Evolutionary conservation across 1,284 basidiomycete genomes (phyloP), one percentile per base, ranked within the genome.

Genomic region (Abortiporus biennis): DNA sequence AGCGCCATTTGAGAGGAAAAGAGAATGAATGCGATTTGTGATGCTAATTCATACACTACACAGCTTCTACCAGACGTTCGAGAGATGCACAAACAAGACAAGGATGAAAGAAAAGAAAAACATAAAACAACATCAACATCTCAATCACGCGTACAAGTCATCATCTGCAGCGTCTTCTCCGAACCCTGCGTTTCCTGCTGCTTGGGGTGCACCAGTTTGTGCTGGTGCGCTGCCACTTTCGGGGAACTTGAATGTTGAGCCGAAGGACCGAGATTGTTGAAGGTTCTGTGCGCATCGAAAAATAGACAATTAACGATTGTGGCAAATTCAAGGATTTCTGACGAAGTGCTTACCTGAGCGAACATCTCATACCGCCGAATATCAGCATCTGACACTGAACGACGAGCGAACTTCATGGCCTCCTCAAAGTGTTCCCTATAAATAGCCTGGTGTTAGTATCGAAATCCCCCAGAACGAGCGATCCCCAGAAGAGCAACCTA

Each of bases 221-320:
- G 27, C 27, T 4, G 37, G 23, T 21, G 16, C 20, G 13, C 37
- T 21, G 67, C 72, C 72, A 43, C 72, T 71, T 56, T 97, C 94
- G 15, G 96, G 96, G 92, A 99, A 99, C 73, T 91, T 92, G 81
- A 96, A 96, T 60, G 80, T 84, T 62, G 83, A 84, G 40, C 92
- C 92, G 57, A 90, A 87, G 31, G 81, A 86, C 54, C 87, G 82
- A 47, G 86, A 87, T 64, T 93, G 90, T 67, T 91, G 88, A 48
- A 92, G 66, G 62, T 91, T 92, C 82, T 89, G 58, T n/a, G n/a
- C n/a, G n/a, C n/a, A n/a, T n/a, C n/a, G n/a, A n/a, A 5, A 11
- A 33, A 40, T 16, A 20, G 21, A 33, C 12, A 17, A 27, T 40
- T 4, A 16, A 40, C 22, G 25, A 36, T 35, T 9, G 13, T 29